Evolutionary conservation across 1,284 basidiomycete species (phyloP), one percentile per base, ranked within the genome.

Genomic region (Leucoagaricus sp.): DNA sequence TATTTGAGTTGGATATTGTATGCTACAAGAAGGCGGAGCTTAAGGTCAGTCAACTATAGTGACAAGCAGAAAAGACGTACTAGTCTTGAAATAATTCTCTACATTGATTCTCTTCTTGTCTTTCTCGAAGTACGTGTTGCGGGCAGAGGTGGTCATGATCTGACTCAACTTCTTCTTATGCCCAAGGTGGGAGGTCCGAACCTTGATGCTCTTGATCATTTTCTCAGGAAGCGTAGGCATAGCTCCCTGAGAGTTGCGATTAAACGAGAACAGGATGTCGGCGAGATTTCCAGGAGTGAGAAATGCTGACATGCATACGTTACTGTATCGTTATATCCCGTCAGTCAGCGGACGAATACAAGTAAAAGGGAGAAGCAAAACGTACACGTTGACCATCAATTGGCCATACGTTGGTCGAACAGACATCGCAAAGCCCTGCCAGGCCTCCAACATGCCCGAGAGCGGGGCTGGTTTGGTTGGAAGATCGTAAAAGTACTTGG

Each of bases 251-350:
- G 81, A 75, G 8, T 68, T 61, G 3, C 57, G 55, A 5, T 67
- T 62, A 63, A 86, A 89, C 2, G 71, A 70, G 8, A 72, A 26
- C 58, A 89, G 74, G 0, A 80, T 78, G 0, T 84, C 69, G 1
- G 78, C 82, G 3, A 89, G 73, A 55, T 83, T 86, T 0, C 84
- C 83, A 0, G 83, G 79, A 7, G 74, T 68, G 57, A 89, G 80
- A 68, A 90, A 90, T 0, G 86, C 86, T 0, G 85, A 82, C 80
- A 86, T 86, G 66, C 85, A 87, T 13, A 82, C 79, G 58, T 87
- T 89, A 21, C 75, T 76, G 42, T 34, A 10, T 46, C n/a, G n/a
- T n/a, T n/a, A n/a, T n/a, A n/a, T n/a, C n/a, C n/a, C 21, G 17
- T 46, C 29, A 21, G 10, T 33, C 1, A 26, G 7, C 10, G 10